Conservation (phyloP, 257 asterid genomes). For the Solanum rostratum region DNA sequence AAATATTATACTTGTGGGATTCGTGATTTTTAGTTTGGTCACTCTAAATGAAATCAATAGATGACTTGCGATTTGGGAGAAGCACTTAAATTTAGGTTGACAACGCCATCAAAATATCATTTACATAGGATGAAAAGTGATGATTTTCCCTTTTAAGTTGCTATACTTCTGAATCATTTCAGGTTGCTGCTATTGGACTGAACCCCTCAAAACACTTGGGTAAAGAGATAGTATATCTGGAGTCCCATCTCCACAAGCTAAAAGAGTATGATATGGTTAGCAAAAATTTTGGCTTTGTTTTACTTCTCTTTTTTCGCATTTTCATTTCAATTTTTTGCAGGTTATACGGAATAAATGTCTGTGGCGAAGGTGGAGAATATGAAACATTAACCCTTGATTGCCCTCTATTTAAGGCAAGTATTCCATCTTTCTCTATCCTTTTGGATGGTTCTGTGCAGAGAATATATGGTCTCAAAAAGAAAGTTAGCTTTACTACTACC, state of each 20-base stretch:
- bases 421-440: neutral
- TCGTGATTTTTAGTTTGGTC: neutral
- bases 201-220: constrained; percentile 91
- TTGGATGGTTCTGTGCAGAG: neutral
- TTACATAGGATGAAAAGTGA: neutral
- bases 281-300: neutral
- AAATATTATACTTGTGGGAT: neutral
- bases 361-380: constrained; percentile 99
- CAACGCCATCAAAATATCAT: neutral
- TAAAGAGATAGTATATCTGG: constrained; percentile 55
- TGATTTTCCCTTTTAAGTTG: neutral
- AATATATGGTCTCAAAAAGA: neutral
- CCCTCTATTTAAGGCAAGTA: constrained; percentile 79
- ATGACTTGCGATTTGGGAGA: neutral
- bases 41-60: neutral
- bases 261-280: constrained; percentile 55
- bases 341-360: constrained; percentile 82
- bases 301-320: constrained; percentile 7
- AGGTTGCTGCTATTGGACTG: constrained; percentile 98
- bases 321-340: constrained; percentile 26
- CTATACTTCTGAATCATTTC: constrained; percentile 5
- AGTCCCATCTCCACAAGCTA: constrained; percentile 73
- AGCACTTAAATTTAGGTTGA: neutral
- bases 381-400: constrained; percentile 97
- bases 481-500: neutral